Evolutionary conservation across 306 rosid species (phyloP), one percentile per base, ranked within the genome.

Genomic region (Abrus pulchellus): DNA sequence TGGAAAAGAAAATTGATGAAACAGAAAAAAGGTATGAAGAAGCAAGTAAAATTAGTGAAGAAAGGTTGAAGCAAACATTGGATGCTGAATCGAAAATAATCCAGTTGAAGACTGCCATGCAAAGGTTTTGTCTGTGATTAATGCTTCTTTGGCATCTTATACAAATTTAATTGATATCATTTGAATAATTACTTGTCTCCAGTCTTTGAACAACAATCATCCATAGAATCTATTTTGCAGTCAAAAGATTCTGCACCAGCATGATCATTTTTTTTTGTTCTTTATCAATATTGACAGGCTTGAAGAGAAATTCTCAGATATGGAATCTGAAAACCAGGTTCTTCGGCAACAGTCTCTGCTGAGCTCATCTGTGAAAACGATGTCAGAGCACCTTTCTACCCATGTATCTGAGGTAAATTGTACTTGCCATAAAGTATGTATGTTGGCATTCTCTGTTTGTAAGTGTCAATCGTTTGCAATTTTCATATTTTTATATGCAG

Each of bases 81-180:
- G 99, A 96, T 48, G 98, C 99, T 62, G 99, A 96, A 84, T 80
- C 97, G 29, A 92, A 93, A 87, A 96, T 96, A 71, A 87, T 93
- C 84, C 89, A 90, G 86, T 82, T 96, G 81, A 96, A 93, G 94
- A 93, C 98, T 50, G 77, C 92, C 29, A 96, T 96, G 97, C 98
- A 96, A 83, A 96, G 97, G 99, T 93, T 72, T 86, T 74, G 49
- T 62, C 75, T 60, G 59, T 83, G 76, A 57, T 75, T 56, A 66
- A 60, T 66, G 71, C 79, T 82, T 79, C 43, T 12, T 59, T 80
- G 72, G 40, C 68, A 68, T 78, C 68, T 29, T 36, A 50, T 63
- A 61, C 52, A 64, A 63, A 57, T 79, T 71, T 8, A 48, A 71
- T 52, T 66, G 36, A 57, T 59, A 56, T 74, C 28, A 74, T 79